Conservation (phyloP, 805 yeast genomes). For the Deakozyma indianensis region DNA sequence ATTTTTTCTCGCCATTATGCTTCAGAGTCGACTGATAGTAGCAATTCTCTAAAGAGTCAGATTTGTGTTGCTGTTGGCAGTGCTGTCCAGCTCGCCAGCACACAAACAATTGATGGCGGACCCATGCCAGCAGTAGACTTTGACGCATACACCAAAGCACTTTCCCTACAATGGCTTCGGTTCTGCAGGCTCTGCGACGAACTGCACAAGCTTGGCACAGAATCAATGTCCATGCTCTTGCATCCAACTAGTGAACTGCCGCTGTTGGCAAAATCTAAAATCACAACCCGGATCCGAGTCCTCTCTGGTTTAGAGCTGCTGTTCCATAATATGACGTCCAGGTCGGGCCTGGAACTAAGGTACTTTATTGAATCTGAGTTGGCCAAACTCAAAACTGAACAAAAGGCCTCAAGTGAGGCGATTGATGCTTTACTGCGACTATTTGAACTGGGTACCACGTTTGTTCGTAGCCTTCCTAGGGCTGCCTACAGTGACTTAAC, state of each 20-base stretch:
- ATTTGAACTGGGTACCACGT: background rate
- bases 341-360: background rate
- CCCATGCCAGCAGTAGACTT: background rate
- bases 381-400: background rate
- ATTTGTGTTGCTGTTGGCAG: background rate
- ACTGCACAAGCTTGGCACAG: background rate
- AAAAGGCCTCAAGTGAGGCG: background rate
- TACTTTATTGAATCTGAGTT: background rate
- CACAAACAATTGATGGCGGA: background rate
- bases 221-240: background rate
- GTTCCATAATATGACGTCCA: background rate
- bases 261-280: background rate
- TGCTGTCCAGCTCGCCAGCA: background rate
- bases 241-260: background rate
- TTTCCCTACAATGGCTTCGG: background rate
- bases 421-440: background rate
- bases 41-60: background rate
- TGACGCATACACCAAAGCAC: background rate
- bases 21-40: background rate
- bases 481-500: background rate
- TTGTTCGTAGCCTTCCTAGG: background rate
- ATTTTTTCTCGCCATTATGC: background rate
- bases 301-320: background rate
- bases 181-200: background rate
- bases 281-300: background rate